Percentiles rank a stretch among this genome's conserved stretches.
phyloP scores from a whole-genome alignment of 129 eudicot genomes.

The Escallonia herrerae region DNA sequence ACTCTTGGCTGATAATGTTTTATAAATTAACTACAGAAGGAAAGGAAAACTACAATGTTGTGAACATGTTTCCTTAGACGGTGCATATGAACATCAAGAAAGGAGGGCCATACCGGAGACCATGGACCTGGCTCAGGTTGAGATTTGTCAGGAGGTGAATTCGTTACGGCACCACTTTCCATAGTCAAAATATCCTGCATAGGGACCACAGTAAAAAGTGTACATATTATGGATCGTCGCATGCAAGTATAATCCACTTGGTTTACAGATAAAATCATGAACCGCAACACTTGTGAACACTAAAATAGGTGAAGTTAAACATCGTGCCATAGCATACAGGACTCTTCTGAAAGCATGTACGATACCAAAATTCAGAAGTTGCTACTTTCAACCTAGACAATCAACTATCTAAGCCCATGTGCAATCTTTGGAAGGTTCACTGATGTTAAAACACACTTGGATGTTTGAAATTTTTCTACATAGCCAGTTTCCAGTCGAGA shows the following conservation, averaged over 20 bases:
- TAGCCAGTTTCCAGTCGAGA: background rate
- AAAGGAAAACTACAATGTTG: background rate
- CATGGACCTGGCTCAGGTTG: slow-evolving; percentile 91
- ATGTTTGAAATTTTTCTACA: background rate
- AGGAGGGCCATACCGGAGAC: slow-evolving; percentile 79
- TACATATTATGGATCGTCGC: slow-evolving; percentile 8
- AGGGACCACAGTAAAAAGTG: slow-evolving; percentile 8
- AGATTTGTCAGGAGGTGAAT: slow-evolving; percentile 84
- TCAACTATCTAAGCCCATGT: background rate
- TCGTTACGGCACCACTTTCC: slow-evolving; percentile 90
- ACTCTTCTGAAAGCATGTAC: background rate
- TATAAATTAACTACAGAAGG: no score
- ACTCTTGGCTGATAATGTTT: no score
- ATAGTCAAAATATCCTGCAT: slow-evolving; percentile 74
- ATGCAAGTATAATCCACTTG: slow-evolving; percentile 4
- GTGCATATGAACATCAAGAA: slow-evolving; percentile 1
- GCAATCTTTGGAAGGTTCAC: background rate
- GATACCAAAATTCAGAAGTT: no score
- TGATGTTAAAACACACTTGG: background rate
- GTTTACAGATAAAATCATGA: background rate
- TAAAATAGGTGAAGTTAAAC: no score
- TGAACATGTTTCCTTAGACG: slow-evolving; percentile 6
- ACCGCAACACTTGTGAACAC: background rate
- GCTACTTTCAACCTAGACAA: background rate
- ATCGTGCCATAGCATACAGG: background rate